Percentiles rank a stretch among this genome's conserved stretches.
Conservation (phyloP, 768 basidiomycete species). For the Calocybe gangraenosa region DNA sequence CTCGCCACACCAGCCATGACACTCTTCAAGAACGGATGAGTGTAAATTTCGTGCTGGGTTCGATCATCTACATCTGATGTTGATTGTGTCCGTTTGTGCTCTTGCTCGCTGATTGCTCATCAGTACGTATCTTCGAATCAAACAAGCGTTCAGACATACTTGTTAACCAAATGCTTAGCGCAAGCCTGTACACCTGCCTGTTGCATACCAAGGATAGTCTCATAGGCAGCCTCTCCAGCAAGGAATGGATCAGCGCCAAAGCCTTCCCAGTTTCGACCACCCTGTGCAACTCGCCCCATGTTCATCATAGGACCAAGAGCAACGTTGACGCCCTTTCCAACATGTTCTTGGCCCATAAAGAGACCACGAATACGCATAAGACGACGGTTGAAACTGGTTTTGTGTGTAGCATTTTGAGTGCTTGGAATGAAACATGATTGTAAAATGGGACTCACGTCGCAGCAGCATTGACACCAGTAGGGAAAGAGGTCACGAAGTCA, state of each 20-base stretch:
- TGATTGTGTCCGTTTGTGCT: slow-evolving; percentile 49
- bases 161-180: slow-evolving; percentile 80
- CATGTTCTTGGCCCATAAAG: slow-evolving; percentile 80
- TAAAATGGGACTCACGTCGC: slow-evolving; percentile 55
- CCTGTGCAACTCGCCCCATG: slow-evolving; percentile 71
- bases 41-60: slow-evolving; percentile 73
- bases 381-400: slow-evolving; percentile 63
- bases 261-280: slow-evolving; percentile 94
- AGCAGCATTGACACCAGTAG: slow-evolving; percentile 79
- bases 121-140: not conserved
- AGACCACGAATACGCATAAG: slow-evolving; percentile 74
- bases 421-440: not conserved
- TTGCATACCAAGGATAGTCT: slow-evolving; percentile 84
- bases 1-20: slow-evolving; percentile 71
- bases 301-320: slow-evolving; percentile 86
- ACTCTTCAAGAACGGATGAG: slow-evolving; percentile 64
- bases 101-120: slow-evolving; percentile 52
- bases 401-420: slow-evolving; percentile 2
- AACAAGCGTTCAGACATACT: slow-evolving; percentile 36
- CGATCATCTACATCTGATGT: slow-evolving; percentile 76
- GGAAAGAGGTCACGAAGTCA: slow-evolving; percentile 75
- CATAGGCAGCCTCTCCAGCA: slow-evolving; percentile 70
- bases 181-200: slow-evolving; percentile 77
- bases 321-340: slow-evolving; percentile 79
- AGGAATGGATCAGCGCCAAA: slow-evolving; percentile 90